Percentiles rank a stretch among this genome's conserved stretches.
phyloP scores from a whole-genome alignment of 2,329 filamentous ascomycete species.

The Chaetomium globosum region DNA sequence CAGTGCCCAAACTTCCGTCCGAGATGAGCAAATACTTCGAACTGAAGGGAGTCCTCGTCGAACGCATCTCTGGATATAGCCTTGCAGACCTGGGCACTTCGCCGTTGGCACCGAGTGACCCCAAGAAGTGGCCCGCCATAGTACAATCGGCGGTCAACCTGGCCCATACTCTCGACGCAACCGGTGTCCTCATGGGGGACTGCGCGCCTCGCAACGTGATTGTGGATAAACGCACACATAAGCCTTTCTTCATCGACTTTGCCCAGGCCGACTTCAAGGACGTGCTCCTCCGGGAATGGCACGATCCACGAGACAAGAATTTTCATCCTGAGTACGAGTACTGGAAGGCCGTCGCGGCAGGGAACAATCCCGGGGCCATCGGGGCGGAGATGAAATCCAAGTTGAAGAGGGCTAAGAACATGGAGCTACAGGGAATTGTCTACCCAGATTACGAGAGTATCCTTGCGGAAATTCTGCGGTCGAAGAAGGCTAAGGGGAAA shows the following conservation, averaged over 20 bases:
- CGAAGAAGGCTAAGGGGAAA: neutral
- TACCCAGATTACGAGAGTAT: neutral
- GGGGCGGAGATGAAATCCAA: neutral
- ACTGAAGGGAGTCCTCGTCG: slow-evolving; percentile 1
- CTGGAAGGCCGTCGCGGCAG: neutral
- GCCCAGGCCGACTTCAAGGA: neutral
- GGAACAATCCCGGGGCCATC: neutral
- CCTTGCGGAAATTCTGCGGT: neutral
- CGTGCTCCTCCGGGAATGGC: neutral
- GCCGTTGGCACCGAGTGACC: neutral
- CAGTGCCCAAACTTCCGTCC: neutral
- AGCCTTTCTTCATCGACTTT: slow-evolving; percentile 15
- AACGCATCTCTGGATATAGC: neutral
- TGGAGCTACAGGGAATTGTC: neutral
- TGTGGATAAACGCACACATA: neutral
- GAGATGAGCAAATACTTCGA: slow-evolving; percentile 3
- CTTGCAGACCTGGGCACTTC: neutral
- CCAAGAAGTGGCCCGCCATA: slow-evolving; percentile 1
- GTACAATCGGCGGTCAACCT: slow-evolving; percentile 1
- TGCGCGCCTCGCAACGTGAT: slow-evolving; percentile 9
- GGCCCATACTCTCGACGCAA: neutral
- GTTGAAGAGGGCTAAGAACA: neutral
- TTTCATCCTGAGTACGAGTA: slow-evolving; percentile 1
- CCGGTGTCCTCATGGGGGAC: slow-evolving; percentile 3
- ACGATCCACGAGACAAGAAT: neutral